These are phyloP conservation scores for Dictyostelium capitatum DNA, from an alignment of 78 protist genomes.

Conservation along the genomic window DNA sequence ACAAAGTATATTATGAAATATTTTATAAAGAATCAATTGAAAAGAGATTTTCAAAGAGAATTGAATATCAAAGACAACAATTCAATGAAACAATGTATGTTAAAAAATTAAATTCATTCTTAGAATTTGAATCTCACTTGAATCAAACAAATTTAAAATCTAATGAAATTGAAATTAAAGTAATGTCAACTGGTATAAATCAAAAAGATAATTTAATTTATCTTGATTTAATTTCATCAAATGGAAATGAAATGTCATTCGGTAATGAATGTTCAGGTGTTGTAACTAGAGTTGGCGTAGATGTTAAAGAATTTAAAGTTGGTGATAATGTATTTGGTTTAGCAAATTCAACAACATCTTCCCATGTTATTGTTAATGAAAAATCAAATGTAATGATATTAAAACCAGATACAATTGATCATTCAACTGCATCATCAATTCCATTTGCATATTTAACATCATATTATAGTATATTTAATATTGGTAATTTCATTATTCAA, in stretches of 20 bases:
- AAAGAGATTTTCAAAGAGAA: neutral
- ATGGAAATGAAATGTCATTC: neutral
- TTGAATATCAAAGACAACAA: neutral
- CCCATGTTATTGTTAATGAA: neutral
- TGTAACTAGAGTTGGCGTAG: neutral
- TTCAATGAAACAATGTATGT: neutral
- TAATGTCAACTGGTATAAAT: neutral
- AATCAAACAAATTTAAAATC: neutral
- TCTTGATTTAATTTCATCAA: neutral
- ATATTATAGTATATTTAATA: neutral
- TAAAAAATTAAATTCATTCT: neutral
- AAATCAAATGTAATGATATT: neutral
- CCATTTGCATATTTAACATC: neutral
- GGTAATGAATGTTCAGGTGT: conserved; percentile 28
- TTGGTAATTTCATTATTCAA: no score
- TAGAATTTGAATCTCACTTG: neutral
- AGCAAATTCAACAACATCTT: neutral
- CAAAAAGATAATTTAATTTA: neutral
- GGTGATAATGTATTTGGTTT: conserved; percentile 23
- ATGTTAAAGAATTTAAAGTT: conserved; percentile 6
- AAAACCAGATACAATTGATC: neutral
- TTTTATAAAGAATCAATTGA: neutral
- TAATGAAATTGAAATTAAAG: neutral
- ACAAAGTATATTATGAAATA: neutral
- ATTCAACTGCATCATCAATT: neutral